phyloP scores from a whole-genome alignment of 2,329 filamentous ascomycete genomes.

The Pseudopithomyces maydicus region DNA sequence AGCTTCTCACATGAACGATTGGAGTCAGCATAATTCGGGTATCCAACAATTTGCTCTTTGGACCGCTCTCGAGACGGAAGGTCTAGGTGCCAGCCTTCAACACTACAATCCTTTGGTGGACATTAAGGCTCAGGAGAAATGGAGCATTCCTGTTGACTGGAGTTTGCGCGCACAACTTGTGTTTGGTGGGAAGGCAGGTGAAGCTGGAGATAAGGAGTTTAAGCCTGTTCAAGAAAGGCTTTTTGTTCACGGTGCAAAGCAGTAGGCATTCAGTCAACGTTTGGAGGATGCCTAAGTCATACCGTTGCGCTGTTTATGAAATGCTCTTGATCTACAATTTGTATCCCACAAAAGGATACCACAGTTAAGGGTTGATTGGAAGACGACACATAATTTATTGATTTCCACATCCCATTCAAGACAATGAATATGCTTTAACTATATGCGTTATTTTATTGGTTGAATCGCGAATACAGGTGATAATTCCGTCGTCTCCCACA shows the following conservation, averaged over 20 bases:
- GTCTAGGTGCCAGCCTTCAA: conserved; percentile 86
- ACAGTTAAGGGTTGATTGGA: too few relatives aligned
- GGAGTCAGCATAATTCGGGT: conserved; percentile 76
- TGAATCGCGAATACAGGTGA: too few relatives aligned
- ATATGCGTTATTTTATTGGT: too few relatives aligned
- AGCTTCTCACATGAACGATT: conserved; percentile 77
- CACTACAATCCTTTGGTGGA: conserved; percentile 91
- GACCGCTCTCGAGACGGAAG: conserved; percentile 83
- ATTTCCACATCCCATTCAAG: too few relatives aligned
- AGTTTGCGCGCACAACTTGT: conserved; percentile 81
- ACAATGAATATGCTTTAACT: too few relatives aligned
- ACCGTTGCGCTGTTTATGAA: too few relatives aligned
- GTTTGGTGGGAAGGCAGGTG: conserved; percentile 68
- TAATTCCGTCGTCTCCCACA: too few relatives aligned
- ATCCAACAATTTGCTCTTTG: conserved; percentile 84
- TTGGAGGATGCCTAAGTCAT: too few relatives aligned
- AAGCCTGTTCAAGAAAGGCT: conserved; percentile 68
- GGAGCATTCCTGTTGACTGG: conserved; percentile 75
- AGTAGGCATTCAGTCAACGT: conserved; percentile 21
- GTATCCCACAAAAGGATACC: too few relatives aligned
- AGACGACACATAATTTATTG: too few relatives aligned
- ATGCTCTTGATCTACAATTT: too few relatives aligned
- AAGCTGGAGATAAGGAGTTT: conserved; percentile 67
- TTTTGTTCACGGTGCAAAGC: conserved; percentile 43
- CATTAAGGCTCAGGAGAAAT: conserved; percentile 69